phyloP scores from a whole-genome alignment of 257 asterid species.

The Solanum medicagineum region DNA sequence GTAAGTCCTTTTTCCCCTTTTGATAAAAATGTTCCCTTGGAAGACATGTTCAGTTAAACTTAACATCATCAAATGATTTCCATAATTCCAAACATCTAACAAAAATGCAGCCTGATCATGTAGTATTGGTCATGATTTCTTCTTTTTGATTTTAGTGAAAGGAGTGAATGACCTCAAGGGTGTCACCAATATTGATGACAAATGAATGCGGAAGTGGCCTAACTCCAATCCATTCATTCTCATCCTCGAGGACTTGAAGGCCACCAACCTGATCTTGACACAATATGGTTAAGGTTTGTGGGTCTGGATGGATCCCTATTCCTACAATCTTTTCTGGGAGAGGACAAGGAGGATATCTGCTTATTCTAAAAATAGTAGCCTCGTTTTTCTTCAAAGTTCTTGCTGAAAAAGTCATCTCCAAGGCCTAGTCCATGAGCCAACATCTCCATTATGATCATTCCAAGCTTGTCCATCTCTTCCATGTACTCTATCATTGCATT shows the following conservation, averaged over 20 bases:
- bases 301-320: constrained; percentile 6
- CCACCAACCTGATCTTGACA: too few species aligned
- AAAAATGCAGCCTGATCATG: background rate
- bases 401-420: constrained; percentile 4
- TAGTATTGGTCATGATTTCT: background rate
- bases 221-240: constrained; percentile 2
- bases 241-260: too few species aligned
- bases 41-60: background rate
- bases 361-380: constrained; percentile 3
- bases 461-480: constrained; percentile 12
- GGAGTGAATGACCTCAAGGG: constrained; percentile 10
- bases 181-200: constrained; percentile 19
- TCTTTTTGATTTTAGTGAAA: background rate
- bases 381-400: constrained; percentile 3
- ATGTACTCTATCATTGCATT: constrained; percentile 8
- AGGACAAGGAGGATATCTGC: constrained; percentile 11
- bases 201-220: constrained; percentile 7
- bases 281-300: too few species aligned
- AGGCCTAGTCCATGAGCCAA: constrained; percentile 16
- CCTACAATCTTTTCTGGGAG: constrained; percentile 8
- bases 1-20: background rate
- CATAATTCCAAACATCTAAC: background rate
- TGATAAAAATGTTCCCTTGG: background rate
- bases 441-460: constrained; percentile 10
- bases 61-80: background rate